These are phyloP conservation scores for Lachnellula arida DNA, from an alignment of 2,329 filamentous ascomycete genomes.

Conservation along the genomic window DNA sequence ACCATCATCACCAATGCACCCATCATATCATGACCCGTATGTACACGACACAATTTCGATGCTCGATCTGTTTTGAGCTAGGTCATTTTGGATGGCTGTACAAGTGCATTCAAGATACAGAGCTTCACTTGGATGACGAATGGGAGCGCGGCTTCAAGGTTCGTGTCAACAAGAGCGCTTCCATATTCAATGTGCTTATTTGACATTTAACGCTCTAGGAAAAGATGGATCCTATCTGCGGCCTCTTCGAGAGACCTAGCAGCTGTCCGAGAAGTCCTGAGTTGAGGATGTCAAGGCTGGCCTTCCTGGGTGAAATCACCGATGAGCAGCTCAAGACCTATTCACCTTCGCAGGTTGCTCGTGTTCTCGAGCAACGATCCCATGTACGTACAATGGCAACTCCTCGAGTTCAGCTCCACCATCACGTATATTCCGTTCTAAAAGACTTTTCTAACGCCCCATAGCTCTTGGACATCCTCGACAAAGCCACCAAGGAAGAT, in stretches of 20 bases:
- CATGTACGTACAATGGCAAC: constrained; percentile 36
- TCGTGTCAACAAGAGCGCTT: constrained; percentile 14
- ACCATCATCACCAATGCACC: constrained; percentile 45
- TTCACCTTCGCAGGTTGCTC: constrained; percentile 42
- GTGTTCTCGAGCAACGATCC: constrained; percentile 46
- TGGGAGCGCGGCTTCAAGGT: constrained; percentile 29
- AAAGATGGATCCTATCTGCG: constrained; percentile 23
- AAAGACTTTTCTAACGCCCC: background rate
- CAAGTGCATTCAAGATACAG: constrained; percentile 62
- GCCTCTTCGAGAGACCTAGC: constrained; percentile 18
- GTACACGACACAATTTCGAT: constrained; percentile 49
- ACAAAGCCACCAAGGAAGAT: background rate
- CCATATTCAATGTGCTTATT: background rate
- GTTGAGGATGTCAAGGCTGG: constrained; percentile 18
- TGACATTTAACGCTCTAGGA: constrained; percentile 5
- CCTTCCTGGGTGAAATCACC: constrained; percentile 37
- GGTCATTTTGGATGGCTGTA: constrained; percentile 69
- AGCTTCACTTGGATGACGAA: constrained; percentile 39
- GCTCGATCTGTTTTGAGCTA: constrained; percentile 51
- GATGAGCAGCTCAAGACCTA: constrained; percentile 42
- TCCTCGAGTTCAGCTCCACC: constrained; percentile 3
- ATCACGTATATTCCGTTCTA: background rate
- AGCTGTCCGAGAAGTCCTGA: constrained; percentile 20
- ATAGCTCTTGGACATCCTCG: constrained; percentile 1
- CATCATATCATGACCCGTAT: constrained; percentile 65